Conservation (phyloP, 2,329 filamentous ascomycete genomes). For the Proliferodiscus dingleyae region DNA sequence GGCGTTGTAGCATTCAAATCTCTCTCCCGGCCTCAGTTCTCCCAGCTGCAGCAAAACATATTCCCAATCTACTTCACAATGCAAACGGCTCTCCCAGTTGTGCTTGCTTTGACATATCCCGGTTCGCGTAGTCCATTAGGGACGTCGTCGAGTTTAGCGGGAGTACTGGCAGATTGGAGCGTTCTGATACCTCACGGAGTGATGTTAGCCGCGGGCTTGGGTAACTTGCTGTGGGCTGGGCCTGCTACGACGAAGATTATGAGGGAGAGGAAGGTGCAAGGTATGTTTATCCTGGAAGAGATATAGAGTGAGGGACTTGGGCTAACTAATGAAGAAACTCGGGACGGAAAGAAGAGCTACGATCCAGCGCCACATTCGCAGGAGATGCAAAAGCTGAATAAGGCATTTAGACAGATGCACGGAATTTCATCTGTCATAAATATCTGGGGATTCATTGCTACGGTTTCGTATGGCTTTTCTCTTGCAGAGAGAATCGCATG, state of each 20-base stretch:
- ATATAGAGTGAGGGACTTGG: background rate
- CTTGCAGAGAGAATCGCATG: conserved; percentile 43
- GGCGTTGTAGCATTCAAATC: conserved; percentile 71
- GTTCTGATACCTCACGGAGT: conserved; percentile 65
- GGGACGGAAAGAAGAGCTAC: conserved; percentile 83
- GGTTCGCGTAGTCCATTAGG: conserved; percentile 41
- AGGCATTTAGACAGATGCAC: conserved; percentile 73
- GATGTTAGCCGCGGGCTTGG: conserved; percentile 64
- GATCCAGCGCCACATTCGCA: conserved; percentile 74
- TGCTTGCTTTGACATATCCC: conserved; percentile 77
- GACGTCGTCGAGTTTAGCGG: conserved; percentile 42
- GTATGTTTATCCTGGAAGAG: conserved; percentile 43
- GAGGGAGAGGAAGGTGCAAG: conserved; percentile 71
- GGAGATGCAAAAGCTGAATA: conserved; percentile 79
- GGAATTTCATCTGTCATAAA: conserved; percentile 78
- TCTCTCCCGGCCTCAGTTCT: conserved; percentile 76
- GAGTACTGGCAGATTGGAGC: conserved; percentile 54
- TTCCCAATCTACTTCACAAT: conserved; percentile 88
- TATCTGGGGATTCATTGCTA: conserved; percentile 62
- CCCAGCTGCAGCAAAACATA: conserved; percentile 69
- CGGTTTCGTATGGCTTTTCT: conserved; percentile 72
- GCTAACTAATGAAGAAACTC: conserved; percentile 55
- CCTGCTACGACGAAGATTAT: conserved; percentile 73
- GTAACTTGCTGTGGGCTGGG: conserved; percentile 67
- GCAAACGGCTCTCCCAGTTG: conserved; percentile 68